Conservation (phyloP, 2,329 filamentous ascomycete species). For the Neofusicoccum kwambonambiense region DNA sequence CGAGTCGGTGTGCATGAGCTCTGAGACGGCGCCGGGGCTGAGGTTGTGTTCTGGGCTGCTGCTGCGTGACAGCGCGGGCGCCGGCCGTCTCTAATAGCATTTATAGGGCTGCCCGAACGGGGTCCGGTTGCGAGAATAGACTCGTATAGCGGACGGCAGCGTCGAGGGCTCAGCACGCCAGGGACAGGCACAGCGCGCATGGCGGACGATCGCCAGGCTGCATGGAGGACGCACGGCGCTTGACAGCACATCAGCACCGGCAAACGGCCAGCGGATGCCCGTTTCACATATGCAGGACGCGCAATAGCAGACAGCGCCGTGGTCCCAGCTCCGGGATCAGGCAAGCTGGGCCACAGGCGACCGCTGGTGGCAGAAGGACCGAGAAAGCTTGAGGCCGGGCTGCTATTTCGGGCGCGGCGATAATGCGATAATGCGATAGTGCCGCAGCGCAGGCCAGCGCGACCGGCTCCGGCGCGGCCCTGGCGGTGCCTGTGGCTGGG, state of each 20-base stretch:
- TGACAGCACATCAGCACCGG: neutral
- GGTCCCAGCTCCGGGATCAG: slow-evolving; percentile 1
- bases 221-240: neutral
- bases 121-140: neutral
- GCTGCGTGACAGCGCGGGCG: too few species aligned
- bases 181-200: too few species aligned
- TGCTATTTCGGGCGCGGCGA: neutral
- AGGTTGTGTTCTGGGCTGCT: too few species aligned
- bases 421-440: too few species aligned
- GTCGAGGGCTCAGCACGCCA: too few species aligned
- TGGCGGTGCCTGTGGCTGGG: neutral
- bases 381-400: neutral
- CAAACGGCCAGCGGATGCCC: neutral
- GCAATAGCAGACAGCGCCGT: neutral
- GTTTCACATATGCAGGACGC: slow-evolving; percentile 8
- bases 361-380: neutral
- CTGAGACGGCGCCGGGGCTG: too few species aligned
- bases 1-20: too few species aligned
- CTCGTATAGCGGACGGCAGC: too few species aligned
- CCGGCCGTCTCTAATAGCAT: too few species aligned
- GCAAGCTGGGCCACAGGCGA: neutral
- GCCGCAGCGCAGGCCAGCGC: too few species aligned
- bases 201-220: neutral
- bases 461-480: too few species aligned
- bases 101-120: too few species aligned